Evolutionary conservation across 1,284 basidiomycete species (phyloP).

Genomic region (Irpex sp.): DNA sequence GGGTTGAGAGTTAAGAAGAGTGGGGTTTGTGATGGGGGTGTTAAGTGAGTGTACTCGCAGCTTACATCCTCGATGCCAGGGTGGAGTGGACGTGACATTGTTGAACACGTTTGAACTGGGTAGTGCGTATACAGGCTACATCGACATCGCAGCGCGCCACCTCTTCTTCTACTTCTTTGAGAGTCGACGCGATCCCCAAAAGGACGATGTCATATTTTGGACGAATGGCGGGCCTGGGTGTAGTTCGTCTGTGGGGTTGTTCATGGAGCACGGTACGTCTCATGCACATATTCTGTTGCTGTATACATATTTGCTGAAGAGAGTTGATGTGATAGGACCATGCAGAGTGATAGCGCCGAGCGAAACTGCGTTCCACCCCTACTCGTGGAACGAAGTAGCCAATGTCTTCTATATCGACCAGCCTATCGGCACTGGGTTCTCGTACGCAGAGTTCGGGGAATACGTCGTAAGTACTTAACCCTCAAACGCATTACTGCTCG

Average conservation of each 20-base stretch:
- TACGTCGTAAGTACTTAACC: constrained; percentile 40
- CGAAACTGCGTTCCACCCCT: constrained; percentile 47
- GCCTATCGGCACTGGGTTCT: constrained; percentile 67
- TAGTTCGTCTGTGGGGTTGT: constrained; percentile 54
- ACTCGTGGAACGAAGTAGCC: constrained; percentile 68
- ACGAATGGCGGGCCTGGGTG: constrained; percentile 44
- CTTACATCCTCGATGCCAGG: background rate
- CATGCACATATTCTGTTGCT: no score
- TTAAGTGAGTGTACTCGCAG: constrained; percentile 15
- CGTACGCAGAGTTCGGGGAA: constrained; percentile 70
- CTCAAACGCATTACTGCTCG: background rate
- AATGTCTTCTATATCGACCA: constrained; percentile 74
- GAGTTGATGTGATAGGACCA: constrained; percentile 33
- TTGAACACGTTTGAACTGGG: background rate
- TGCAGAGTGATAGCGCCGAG: constrained; percentile 43
- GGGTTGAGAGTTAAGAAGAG: constrained; percentile 45
- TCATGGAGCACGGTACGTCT: constrained; percentile 73
- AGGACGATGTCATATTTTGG: constrained; percentile 36
- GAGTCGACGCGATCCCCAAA: constrained; percentile 34
- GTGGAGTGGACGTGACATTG: background rate
- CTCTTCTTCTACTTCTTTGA: constrained; percentile 84
- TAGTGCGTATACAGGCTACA: constrained; percentile 50
- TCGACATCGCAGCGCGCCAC: constrained; percentile 66
- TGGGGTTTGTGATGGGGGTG: constrained; percentile 22
- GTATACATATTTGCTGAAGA: no score